These are phyloP conservation scores for Eimeria acervulina DNA, from an alignment of 169 alveolate genomes.

Conservation along the genomic window DNA sequence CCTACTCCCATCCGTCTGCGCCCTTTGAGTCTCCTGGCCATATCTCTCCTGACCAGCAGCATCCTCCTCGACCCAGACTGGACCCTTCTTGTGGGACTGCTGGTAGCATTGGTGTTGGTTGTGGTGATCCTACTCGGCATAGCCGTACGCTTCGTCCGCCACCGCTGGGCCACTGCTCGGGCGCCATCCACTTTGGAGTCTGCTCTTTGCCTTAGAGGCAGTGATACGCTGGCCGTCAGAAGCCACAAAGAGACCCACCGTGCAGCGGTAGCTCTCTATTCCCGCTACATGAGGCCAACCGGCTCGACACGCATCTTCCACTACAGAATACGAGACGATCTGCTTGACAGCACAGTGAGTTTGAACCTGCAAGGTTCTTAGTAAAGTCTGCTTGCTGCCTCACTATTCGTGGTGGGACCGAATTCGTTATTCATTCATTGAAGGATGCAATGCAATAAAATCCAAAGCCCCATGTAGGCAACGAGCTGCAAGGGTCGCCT, in stretches of 20 bases:
- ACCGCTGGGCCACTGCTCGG: constrained; percentile 53
- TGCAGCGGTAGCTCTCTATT: neutral
- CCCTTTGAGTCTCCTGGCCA: constrained; percentile 66
- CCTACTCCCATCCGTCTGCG: constrained; percentile 76
- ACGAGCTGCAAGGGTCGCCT: neutral
- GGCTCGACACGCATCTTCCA: constrained; percentile 45
- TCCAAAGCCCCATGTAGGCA: neutral
- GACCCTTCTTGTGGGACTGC: constrained; percentile 59
- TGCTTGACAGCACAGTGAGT: constrained; percentile 63
- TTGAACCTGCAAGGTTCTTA: neutral
- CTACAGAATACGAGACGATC: constrained; percentile 65
- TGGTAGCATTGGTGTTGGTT: constrained; percentile 46
- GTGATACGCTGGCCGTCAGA: neutral
- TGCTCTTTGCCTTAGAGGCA: constrained; percentile 12
- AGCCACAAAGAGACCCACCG: constrained; percentile 6
- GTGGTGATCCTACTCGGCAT: constrained; percentile 18
- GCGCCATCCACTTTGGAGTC: neutral
- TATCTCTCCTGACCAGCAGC: constrained; percentile 45
- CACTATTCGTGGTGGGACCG: neutral
- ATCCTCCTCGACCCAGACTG: constrained; percentile 55
- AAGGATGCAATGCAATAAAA: neutral
- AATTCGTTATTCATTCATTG: neutral
- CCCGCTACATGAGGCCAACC: constrained; percentile 27
- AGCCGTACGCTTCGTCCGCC: constrained; percentile 65
- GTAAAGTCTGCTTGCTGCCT: neutral